Evolutionary conservation across 2,329 filamentous ascomycete species (phyloP), one percentile per base, ranked within the genome.

Genomic region (Aschersonia sp.): DNA sequence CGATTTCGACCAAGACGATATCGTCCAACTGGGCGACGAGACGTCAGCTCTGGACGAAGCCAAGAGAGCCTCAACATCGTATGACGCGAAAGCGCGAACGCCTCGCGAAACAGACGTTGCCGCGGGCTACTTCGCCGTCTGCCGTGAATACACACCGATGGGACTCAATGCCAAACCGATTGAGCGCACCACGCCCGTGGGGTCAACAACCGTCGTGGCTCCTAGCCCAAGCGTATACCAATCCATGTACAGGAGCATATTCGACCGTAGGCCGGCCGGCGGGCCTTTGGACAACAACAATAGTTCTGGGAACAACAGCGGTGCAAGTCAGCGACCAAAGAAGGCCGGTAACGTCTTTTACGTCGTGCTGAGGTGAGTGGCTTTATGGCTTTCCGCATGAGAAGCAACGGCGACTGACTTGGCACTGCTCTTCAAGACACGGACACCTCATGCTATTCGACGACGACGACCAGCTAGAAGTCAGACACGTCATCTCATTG

Each of bases 371-470:
- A 82, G 89, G 85, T 91, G 71, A 52, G 72, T 63, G 3, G 4
- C 28, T 29, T 31, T 30, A 5, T 30, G 20, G 2, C 20, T 44
- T 30, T 31, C 43, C 2, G 3, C 28, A 30, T 30, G 20, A 2
- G 5, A 28, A 30, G 30, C 9, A 9, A 30, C 31, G n/a, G 4
- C n/a, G 9, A 5, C 4, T n/a, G 30, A 30, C 30, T 38, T 7
- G n/a, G 40, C 20, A 40, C 9, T 45, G 38, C 32, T 44, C 32
- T 51, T 44, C 43, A 51, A 89, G 89, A 60, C 89, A 96, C 65
- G 89, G 91, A 40, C 89, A 97, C 61, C 70, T 98, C 46, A 96
- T 98, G 87, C 79, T 98, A 7, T 98, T 96, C 64, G 92, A 98
- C 61, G 89, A 97, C 59, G 82, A 88, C 47, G 88, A 94, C 56